A percentile compares a stretch with the other conserved stretches of the same genome.
These are phyloP conservation scores for Bassia scoparia DNA, from an alignment of 148 eudicot genomes.

Conservation along the genomic window DNA sequence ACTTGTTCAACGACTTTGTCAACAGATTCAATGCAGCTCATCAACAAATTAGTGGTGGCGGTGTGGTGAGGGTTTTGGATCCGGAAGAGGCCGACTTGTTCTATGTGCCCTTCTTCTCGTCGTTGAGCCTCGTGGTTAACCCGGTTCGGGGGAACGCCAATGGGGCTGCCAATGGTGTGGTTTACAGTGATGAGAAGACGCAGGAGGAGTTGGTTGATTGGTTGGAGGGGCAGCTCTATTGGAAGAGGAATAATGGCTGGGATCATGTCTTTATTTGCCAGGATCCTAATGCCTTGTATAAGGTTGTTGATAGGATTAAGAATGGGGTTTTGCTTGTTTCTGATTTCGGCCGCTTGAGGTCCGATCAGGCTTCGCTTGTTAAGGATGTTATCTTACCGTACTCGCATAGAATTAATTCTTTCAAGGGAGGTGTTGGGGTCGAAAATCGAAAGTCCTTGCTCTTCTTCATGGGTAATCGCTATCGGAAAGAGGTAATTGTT, in stretches of 20 bases:
- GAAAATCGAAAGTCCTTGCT: constrained; percentile 66
- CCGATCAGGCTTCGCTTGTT: constrained; percentile 71
- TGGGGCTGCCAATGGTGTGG: constrained; percentile 1
- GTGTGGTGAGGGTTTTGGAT: constrained; percentile 57
- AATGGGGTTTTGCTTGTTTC: constrained; percentile 78
- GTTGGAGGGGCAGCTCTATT: constrained; percentile 71
- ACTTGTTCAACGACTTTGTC: constrained; percentile 53
- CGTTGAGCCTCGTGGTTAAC: constrained; percentile 72
- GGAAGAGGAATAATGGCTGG: constrained; percentile 95
- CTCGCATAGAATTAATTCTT: constrained; percentile 73
- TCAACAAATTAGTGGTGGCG: constrained; percentile 26
- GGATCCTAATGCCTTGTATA: constrained; percentile 92
- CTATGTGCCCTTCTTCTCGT: constrained; percentile 91
- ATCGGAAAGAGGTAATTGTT: constrained; percentile 71
- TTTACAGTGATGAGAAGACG: constrained; percentile 75
- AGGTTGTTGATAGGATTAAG: constrained; percentile 71
- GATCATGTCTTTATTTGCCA: constrained; percentile 92
- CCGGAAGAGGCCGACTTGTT: constrained; percentile 84
- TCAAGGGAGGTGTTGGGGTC: constrained; percentile 63
- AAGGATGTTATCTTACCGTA: constrained; percentile 93
- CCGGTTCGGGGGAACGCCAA: constrained; percentile 40
- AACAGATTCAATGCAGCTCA: constrained; percentile 26
- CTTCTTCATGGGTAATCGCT: constrained; percentile 96
- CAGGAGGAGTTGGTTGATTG: constrained; percentile 76
- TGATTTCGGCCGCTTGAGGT: constrained; percentile 85